These are phyloP conservation scores for Bipolaris victoriae DNA, from an alignment of 2,329 filamentous ascomycete species.

Conservation along the genomic window DNA sequence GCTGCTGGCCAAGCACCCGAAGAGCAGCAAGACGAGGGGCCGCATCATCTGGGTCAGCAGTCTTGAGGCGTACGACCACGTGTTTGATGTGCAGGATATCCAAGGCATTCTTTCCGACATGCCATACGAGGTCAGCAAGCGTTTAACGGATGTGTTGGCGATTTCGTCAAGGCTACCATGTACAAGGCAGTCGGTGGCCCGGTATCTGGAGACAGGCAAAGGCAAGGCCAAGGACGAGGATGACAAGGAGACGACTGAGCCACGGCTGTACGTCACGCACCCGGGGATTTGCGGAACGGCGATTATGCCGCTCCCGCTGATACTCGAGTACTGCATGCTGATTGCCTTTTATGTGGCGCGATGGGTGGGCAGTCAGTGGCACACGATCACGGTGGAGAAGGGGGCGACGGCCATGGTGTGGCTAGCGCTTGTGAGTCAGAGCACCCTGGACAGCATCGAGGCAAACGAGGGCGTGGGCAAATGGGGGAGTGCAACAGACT, in stretches of 20 bases:
- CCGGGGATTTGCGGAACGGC: conserved; percentile 85
- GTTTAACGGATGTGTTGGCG: conserved; percentile 82
- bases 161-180: conserved; percentile 73
- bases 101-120: conserved; percentile 69
- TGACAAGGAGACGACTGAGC: conserved; percentile 44
- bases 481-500: conserved; percentile 79
- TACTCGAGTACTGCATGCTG: conserved; percentile 74
- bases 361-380: conserved; percentile 86
- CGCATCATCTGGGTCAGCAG: conserved; percentile 88
- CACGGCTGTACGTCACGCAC: conserved; percentile 78
- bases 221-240: conserved; percentile 12
- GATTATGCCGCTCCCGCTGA: conserved; percentile 74
- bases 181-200: conserved; percentile 55
- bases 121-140: conserved; percentile 87
- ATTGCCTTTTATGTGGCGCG: conserved; percentile 73
- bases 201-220: conserved; percentile 30
- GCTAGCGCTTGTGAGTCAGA: conserved; percentile 72
- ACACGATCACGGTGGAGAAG: conserved; percentile 75
- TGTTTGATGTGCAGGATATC: conserved; percentile 72
- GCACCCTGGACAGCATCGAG: conserved; percentile 64
- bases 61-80: conserved; percentile 68
- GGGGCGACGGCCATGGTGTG: conserved; percentile 79
- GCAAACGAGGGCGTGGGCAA: conserved; percentile 66
- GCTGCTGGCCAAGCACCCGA: conserved; percentile 64
- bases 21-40: conserved; percentile 53